A percentile compares a stretch with the other conserved stretches of the same genome.
phyloP scores from a whole-genome alignment of 495 filamentous ascomycete genomes.

The Bacidia gigantensis region DNA sequence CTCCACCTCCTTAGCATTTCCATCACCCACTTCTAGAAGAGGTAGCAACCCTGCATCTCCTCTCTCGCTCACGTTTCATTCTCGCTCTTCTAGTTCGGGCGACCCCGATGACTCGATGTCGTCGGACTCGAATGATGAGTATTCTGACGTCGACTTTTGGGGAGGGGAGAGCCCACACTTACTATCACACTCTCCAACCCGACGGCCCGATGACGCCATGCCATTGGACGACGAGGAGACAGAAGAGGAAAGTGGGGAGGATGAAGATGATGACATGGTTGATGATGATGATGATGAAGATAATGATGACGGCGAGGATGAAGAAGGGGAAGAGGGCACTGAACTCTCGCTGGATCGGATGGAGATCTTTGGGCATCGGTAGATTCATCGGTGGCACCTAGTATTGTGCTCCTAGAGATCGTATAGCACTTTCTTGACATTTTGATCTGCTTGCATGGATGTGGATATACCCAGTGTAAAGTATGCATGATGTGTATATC shows the following conservation, averaged over 20 bases:
- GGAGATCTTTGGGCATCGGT: conserved; percentile 60
- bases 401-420: too few species aligned
- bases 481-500: background rate
- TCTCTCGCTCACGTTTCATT: conserved; percentile 28
- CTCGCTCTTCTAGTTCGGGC: conserved; percentile 22
- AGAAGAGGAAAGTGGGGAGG: conserved; percentile 26
- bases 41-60: conserved; percentile 23
- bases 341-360: conserved; percentile 45
- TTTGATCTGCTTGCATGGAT: background rate
- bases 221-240: conserved; percentile 24
- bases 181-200: conserved; percentile 28
- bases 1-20: conserved; percentile 17
- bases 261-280: conserved; percentile 38
- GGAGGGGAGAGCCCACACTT: conserved; percentile 37
- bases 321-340: conserved; percentile 20
- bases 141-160: conserved; percentile 50
- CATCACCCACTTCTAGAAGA: conserved; percentile 10
- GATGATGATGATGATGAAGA: conserved; percentile 27
- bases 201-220: conserved; percentile 24
- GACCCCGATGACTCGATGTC: conserved; percentile 26
- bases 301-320: conserved; percentile 14
- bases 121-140: conserved; percentile 33
- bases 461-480: conserved; percentile 2
- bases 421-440: background rate
- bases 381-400: conserved; percentile 9